Base-by-base conservation (phyloP, 2,329 filamentous ascomycete genomes). In the Conoideocrella luteorostrata region DNA sequence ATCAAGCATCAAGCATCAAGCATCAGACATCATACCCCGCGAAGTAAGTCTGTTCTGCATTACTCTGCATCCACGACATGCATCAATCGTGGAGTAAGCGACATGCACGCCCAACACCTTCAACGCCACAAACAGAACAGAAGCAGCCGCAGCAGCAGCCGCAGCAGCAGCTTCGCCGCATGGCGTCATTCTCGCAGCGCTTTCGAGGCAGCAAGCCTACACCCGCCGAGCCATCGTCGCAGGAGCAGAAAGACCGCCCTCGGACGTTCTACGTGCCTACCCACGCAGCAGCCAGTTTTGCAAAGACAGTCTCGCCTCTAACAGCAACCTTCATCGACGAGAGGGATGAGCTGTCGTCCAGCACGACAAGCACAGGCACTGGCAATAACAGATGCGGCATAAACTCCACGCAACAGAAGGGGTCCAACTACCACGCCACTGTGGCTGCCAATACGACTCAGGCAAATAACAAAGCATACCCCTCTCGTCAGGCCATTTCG, bases 261-360 rank as follows among this genome's bases (percentile, higher is more conserved):
- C 32, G 35, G 5, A 24, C 45, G 7, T 20, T 41, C 33, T 61
- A 61, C 48, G 51, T 58, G 18, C 59, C 59, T 2, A 56, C 52
- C 18, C 59, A 61, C 41, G 59, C 59, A 3, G 59, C 59, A 5
- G 45, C 54, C 22, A 57, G 58, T 50, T 61, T 61, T 37, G 49
- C 50, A 43, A 28, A 38, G 39, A 49, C 47, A 46, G 50, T 22
- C 41, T 50, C 33, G 13, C 41, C 39, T 43, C 48, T 34, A 45
- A 49, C n/a, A 50, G 52, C 44, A 41, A 34, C 23, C 42, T 33
- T n/a, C 11, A 55, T 39, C 29, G 49, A 53, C 29, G 55, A 54
- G 26, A 30, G 21, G 21, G 23, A 26, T 11, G 37, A 47, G 41
- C 28, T 21, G 15, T 21, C 18, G 9, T 15, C 15, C 17, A 26